Base-by-base conservation (phyloP, 495 filamentous ascomycete species). In the Penicillium atrosanguineum region DNA sequence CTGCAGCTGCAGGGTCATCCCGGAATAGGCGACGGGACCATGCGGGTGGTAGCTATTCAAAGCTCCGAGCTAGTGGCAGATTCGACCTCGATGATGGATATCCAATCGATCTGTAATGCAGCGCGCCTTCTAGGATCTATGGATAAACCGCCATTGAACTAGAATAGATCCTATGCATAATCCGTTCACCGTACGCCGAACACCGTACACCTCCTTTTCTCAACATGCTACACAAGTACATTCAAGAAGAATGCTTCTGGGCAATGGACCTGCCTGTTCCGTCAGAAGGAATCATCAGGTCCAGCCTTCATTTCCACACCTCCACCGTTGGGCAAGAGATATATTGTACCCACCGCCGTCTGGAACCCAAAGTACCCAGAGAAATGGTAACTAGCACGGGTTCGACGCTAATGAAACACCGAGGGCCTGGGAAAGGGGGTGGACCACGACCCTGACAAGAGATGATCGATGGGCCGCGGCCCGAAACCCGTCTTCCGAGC, bases 1-100 rank as follows among this genome's bases (percentile, higher is more conserved):
- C 50, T 45, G 29, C 11, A 56, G 43, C 38, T 60, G 63, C 60
- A 60, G 53, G 56, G 48, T 45, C 48, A 37, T 43, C 56, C 59
- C 43, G 53, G 59, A 37, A 28, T 23, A 29, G 51, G 26, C 31
- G 46, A 38, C 18, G 8, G 36, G 37, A 40, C 26, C 48, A 43
- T 18, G 46, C 21, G 36, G 48, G 16, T 15, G 39, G 48, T 23
- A 43, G 38, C 38, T 40, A 40, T 20, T 40, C 38, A 19, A 40
- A 1, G 38, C 16, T 2, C 19, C 9, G 38, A 40, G 37, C 37
- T 31, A 39, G 38, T 40, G 19, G 38, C 8, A 6, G 7, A 40
- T 40, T 40, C 18, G 16, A 9, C 6, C 6, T 19, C 38, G 38
- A 40, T 40, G 1, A 34, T 34, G 11, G 31, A 34, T 34, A 34